Percentiles rank a stretch among this genome's conserved stretches.
Evolutionary conservation across 2,329 filamentous ascomycete genomes (phyloP).

Genomic region (Penicillium polonicum): DNA sequence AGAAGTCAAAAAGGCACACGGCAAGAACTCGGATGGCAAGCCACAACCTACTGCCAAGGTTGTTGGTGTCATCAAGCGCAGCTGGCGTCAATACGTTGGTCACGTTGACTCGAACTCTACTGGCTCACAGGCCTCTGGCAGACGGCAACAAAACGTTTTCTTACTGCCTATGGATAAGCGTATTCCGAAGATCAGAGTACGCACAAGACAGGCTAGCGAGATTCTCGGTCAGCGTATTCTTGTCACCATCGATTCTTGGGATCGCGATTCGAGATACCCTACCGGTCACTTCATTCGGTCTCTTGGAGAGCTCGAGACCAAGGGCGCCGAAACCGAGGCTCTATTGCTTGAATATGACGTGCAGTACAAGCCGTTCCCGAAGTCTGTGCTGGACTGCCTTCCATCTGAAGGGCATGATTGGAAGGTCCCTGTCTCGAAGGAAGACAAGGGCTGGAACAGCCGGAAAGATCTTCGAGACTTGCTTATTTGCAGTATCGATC

Average conservation of each 20-base stretch:
- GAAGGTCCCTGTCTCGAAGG: constrained; percentile 77
- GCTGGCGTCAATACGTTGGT: constrained; percentile 97
- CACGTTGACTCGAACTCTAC: constrained; percentile 88
- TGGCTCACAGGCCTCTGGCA: constrained; percentile 69
- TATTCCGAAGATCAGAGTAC: constrained; percentile 90
- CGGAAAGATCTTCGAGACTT: constrained; percentile 80
- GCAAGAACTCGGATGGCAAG: constrained; percentile 69
- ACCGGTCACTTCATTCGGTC: constrained; percentile 92
- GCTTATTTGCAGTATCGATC: constrained; percentile 95
- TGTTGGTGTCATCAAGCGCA: constrained; percentile 88
- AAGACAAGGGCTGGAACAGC: constrained; percentile 83
- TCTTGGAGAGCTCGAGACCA: constrained; percentile 89
- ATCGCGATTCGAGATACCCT: constrained; percentile 87
- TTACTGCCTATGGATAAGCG: constrained; percentile 97
- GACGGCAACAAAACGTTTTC: constrained; percentile 89
- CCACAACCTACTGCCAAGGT: constrained; percentile 89
- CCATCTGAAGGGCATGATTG: constrained; percentile 90
- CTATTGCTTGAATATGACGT: constrained; percentile 93
- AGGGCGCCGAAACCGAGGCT: constrained; percentile 96
- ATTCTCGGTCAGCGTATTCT: constrained; percentile 87
- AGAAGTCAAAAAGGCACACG: constrained; percentile 82
- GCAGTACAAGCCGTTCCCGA: constrained; percentile 95
- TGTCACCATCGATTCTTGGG: constrained; percentile 93
- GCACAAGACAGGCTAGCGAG: constrained; percentile 85
- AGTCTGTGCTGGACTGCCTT: constrained; percentile 89